These are phyloP conservation scores for Podaxis sp. DNA, from an alignment of 768 basidiomycete genomes.

Conservation along the genomic window DNA sequence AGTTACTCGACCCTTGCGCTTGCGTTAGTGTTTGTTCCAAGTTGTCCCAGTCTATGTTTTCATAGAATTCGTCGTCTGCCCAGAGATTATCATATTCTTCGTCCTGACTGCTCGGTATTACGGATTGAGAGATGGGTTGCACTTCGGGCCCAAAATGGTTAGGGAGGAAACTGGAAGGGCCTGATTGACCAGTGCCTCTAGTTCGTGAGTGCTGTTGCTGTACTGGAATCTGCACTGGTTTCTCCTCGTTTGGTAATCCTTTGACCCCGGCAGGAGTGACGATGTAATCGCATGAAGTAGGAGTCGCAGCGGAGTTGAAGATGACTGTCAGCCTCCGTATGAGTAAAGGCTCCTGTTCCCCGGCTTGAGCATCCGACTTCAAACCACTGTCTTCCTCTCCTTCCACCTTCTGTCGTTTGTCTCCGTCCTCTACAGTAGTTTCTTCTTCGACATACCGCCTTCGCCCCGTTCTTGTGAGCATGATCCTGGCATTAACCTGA, in stretches of 20 bases:
- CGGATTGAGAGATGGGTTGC: conserved; percentile 9
- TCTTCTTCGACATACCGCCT: conserved; percentile 51
- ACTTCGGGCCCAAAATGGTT: neutral
- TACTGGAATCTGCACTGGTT: neutral
- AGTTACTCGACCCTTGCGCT: conserved; percentile 2
- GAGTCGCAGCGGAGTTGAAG: conserved; percentile 64
- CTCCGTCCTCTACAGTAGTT: conserved; percentile 24
- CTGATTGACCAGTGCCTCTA: neutral
- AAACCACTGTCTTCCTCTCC: neutral
- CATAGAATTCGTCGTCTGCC: conserved; percentile 41
- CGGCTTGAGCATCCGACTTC: conserved; percentile 9
- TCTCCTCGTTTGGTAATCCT: conserved; percentile 17
- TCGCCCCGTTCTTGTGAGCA: conserved; percentile 77
- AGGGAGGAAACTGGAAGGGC: neutral
- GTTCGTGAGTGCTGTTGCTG: neutral
- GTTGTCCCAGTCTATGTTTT: conserved; percentile 34
- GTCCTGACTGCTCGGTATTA: conserved; percentile 21
- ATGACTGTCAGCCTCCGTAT: conserved; percentile 76
- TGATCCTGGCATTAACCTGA: conserved; percentile 81
- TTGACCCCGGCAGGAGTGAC: conserved; percentile 62
- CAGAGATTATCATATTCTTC: conserved; percentile 43
- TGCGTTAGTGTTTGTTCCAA: conserved; percentile 27
- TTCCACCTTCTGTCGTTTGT: conserved; percentile 20
- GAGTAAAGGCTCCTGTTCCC: conserved; percentile 45
- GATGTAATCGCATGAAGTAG: conserved; percentile 73